A percentile compares a stretch with the other conserved stretches of the same genome.
Evolutionary conservation across 2,329 filamentous ascomycete genomes (phyloP).

Genomic region (Fusarium nodosum): DNA sequence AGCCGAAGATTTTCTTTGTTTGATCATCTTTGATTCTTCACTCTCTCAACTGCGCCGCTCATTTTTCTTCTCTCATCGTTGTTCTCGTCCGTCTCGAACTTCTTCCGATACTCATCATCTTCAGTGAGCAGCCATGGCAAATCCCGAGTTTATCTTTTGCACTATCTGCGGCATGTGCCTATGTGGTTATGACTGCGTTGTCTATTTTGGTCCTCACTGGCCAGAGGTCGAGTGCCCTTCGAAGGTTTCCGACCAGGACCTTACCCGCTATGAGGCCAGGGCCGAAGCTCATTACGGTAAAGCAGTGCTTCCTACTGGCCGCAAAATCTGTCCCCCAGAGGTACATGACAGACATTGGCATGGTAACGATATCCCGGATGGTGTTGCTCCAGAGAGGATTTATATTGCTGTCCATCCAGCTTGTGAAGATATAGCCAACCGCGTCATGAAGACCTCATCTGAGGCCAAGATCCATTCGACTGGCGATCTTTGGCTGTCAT

Average conservation of each 20-base stretch:
- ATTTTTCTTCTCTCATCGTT: not conserved
- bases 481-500: not conserved
- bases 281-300: fast-evolving
- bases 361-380: not conserved
- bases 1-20: not conserved
- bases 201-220: not conserved
- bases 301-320: fast-evolving
- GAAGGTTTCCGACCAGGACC: not conserved
- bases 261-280: not conserved
- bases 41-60: not conserved
- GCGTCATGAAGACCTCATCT: not conserved
- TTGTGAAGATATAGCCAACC: conserved; percentile 2
- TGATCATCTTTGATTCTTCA: not conserved
- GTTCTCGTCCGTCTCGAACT: not conserved
- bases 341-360: not conserved
- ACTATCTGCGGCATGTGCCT: conserved; percentile 17
- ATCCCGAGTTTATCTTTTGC: not conserved
- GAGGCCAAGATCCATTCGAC: not conserved
- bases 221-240: not conserved
- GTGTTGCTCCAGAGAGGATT: not conserved
- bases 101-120: not conserved
- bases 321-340: not conserved
- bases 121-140: not conserved
- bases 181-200: not conserved
- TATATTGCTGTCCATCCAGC: conserved; percentile 2